Evolutionary conservation across 2,329 filamentous ascomycete genomes (phyloP).

Genomic region (Botrytis porri): DNA sequence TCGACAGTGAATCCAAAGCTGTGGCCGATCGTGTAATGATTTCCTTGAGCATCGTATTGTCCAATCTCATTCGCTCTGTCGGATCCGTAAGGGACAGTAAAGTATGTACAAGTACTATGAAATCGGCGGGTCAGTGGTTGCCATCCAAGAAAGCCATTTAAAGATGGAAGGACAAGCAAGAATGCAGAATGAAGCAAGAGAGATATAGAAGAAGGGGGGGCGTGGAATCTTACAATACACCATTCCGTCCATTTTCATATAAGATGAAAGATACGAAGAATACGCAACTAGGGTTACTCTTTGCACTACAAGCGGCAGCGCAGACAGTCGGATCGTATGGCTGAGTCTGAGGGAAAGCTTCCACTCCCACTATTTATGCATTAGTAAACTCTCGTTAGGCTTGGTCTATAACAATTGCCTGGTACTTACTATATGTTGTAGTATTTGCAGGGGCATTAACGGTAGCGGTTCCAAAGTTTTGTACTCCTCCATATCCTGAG

Average conservation of each 20-base stretch:
- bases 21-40: constrained; percentile 29
- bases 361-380: constrained; percentile 27
- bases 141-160: not conserved
- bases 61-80: constrained; percentile 24
- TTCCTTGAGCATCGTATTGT: constrained; percentile 25
- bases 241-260: constrained; percentile 39
- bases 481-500: constrained; percentile 33
- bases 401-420: not conserved
- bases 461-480: constrained; percentile 35
- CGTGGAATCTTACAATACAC: constrained; percentile 32
- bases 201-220: not conserved
- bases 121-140: not conserved
- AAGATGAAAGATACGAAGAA: constrained; percentile 43
- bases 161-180: not conserved
- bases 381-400: not conserved
- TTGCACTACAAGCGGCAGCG: constrained; percentile 31
- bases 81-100: constrained; percentile 37
- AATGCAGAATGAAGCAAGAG: not conserved
- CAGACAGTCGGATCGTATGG: constrained; percentile 38
- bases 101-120: constrained; percentile 39
- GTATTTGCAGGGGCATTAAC: constrained; percentile 36
- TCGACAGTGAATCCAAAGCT: constrained; percentile 24
- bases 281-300: constrained; percentile 29
- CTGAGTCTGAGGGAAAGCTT: constrained; percentile 33
- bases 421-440: constrained; percentile 28